These are phyloP conservation scores for Fusarium marasasianum DNA, from an alignment of 2,329 filamentous ascomycete genomes.

Conservation along the genomic window DNA sequence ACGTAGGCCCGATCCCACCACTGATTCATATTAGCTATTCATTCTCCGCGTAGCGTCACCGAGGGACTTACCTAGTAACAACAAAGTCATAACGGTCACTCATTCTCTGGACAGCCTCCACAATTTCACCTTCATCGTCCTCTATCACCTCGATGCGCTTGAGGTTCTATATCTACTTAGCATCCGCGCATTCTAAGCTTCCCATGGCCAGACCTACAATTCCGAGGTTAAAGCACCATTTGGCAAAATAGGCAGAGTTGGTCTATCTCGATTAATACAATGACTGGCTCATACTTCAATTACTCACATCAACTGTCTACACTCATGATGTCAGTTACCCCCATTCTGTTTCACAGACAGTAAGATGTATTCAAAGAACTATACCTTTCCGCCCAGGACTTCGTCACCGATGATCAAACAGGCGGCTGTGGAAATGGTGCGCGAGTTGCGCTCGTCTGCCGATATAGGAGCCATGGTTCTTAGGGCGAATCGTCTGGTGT, in stretches of 20 bases:
- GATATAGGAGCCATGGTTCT: slow-evolving; percentile 54
- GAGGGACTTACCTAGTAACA: slow-evolving; percentile 74
- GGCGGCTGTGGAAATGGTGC: slow-evolving; percentile 86
- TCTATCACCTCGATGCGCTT: slow-evolving; percentile 93
- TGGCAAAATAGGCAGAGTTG: slow-evolving; percentile 71
- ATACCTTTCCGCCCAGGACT: slow-evolving; percentile 91
- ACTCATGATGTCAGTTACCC: slow-evolving; percentile 2
- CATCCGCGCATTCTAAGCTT: neutral
- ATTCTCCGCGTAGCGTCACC: neutral
- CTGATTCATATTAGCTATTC: slow-evolving; percentile 50
- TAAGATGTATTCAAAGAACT: neutral
- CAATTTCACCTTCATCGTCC: slow-evolving; percentile 89
- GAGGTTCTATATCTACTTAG: slow-evolving; percentile 62
- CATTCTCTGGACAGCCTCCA: slow-evolving; percentile 88
- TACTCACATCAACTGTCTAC: slow-evolving; percentile 54
- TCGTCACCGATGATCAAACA: slow-evolving; percentile 98
- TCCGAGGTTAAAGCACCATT: slow-evolving; percentile 70
- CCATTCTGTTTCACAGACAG: neutral
- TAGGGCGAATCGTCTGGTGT: slow-evolving; percentile 45
- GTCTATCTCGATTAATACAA: slow-evolving; percentile 55
- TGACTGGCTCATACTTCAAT: neutral
- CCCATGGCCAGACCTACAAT: slow-evolving; percentile 56
- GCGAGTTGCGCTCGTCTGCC: slow-evolving; percentile 64
- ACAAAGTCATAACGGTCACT: slow-evolving; percentile 91
- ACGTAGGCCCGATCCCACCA: slow-evolving; percentile 96